Base-by-base conservation (phyloP, 192 early-diverging fungal genomes). In the Coemansia sp. region DNA sequence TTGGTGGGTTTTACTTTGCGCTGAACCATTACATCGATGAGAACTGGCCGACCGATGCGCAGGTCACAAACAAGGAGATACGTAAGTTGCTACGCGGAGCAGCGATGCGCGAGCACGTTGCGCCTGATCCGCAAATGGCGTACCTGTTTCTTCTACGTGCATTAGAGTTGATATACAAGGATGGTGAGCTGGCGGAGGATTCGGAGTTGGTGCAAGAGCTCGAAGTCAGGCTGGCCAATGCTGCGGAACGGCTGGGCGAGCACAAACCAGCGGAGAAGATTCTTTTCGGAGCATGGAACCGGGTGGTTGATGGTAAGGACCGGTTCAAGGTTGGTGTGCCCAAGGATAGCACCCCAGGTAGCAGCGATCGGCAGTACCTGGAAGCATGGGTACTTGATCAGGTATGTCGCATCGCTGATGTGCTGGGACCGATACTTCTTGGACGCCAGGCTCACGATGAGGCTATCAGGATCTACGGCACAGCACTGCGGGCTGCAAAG, bases 101-200 rank as follows among this genome's bases (percentile, higher is more conserved):
- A 1, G 61, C 69, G 20, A 14, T 78, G 56, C 69, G 75, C 36
- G 75, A 78, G 56, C 65, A 72, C 36, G 36, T 78, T n/a, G 75
- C 70, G 37, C 75, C 75, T 3, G 66, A 72, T 45, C 55, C 75
- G 14, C 65, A 59, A 13, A 54, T 72, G 13, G 75, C 75, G 29
- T 78, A 78, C 14, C 19, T 72, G 65, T 78, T 78, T 17, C 31
- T 78, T 40, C 44, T 78, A 13, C 65, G 56, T 1, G 75, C 75
- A 31, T 44, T 78, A 36, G 62, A 71, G 55, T 62, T 68, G 62
- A 68, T 78, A 15, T 62, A 78, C 40, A 37, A 19, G 14, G 75
- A 72, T 11, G 62, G 66, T 14, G 47, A 44, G 45, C 45, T 78
- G 48, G 55, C 13, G 0, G 75, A 78, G 50, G 58, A 59, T 15